Conservation (phyloP, 2,329 filamentous ascomycete species). For the Sphaerulina populicola region DNA sequence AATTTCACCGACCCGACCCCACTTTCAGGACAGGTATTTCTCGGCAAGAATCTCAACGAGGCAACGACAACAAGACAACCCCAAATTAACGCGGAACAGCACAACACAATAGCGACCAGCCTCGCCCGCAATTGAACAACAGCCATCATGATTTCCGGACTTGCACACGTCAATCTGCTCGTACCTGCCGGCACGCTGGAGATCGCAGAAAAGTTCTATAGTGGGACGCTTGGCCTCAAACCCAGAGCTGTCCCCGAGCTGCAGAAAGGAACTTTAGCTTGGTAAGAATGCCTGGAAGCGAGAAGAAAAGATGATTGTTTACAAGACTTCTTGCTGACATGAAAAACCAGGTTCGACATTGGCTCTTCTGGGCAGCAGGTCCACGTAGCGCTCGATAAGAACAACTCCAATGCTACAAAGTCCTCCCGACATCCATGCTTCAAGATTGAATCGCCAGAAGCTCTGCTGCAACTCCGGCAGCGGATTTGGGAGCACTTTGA, state of each 20-base stretch:
- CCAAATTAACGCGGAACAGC: neutral
- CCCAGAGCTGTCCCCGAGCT: slow-evolving; percentile 46
- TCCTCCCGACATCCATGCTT: slow-evolving; percentile 54
- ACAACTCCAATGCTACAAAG: slow-evolving; percentile 29
- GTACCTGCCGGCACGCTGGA: slow-evolving; percentile 48
- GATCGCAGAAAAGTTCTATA: slow-evolving; percentile 49
- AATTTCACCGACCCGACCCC: too few species aligned
- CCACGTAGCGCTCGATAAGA: slow-evolving; percentile 46
- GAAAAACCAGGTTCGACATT: slow-evolving; percentile 45
- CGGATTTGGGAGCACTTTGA: slow-evolving; percentile 47
- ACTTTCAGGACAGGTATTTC: too few species aligned
- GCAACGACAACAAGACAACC: neutral
- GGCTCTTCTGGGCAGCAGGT: slow-evolving; percentile 45
- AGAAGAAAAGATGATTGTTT: slow-evolving; percentile 1
- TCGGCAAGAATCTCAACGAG: neutral
- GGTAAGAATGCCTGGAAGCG: slow-evolving; percentile 46
- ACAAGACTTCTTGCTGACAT: neutral
- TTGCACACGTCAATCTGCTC: slow-evolving; percentile 53
- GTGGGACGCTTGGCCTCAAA: slow-evolving; percentile 48
- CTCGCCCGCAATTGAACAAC: neutral
- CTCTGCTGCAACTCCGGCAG: slow-evolving; percentile 42
- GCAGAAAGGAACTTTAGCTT: slow-evolving; percentile 47
- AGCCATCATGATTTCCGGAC: slow-evolving; percentile 41
- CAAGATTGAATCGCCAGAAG: slow-evolving; percentile 41
- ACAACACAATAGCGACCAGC: neutral